These are phyloP conservation scores for Ogataea zsoltii DNA, from an alignment of 805 yeast species.

Conservation along the genomic window DNA sequence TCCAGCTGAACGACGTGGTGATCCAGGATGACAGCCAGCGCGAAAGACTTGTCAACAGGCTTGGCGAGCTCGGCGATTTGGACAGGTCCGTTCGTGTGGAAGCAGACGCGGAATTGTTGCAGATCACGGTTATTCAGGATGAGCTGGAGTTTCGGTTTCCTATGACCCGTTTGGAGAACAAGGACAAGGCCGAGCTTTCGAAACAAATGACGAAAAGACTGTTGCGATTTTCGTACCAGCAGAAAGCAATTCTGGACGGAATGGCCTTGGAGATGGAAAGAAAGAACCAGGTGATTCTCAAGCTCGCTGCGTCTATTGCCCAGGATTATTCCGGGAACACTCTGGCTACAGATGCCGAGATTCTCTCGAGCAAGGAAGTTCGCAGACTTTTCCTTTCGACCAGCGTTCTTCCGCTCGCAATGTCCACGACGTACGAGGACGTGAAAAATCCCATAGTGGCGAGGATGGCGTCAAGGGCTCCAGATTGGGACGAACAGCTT, in stretches of 20 bases:
- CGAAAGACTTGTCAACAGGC: too few relatives aligned
- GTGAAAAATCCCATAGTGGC: constrained; percentile 2
- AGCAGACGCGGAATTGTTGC: neutral
- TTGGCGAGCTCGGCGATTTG: neutral
- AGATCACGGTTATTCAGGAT: neutral
- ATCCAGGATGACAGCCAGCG: constrained; percentile 7
- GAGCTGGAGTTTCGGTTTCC: constrained; percentile 19
- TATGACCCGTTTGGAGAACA: neutral
- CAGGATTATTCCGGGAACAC: constrained; percentile 23
- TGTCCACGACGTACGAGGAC: constrained; percentile 12
- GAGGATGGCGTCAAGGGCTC: too few relatives aligned
- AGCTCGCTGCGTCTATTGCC: constrained; percentile 22
- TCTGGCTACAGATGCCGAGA: constrained; percentile 18
- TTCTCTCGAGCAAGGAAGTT: constrained; percentile 19
- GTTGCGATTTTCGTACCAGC: constrained; percentile 12
- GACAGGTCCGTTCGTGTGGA: neutral
- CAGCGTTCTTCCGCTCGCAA: constrained; percentile 16
- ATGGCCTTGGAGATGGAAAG: constrained; percentile 17
- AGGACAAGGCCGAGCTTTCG: neutral
- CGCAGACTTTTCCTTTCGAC: constrained; percentile 18
- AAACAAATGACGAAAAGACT: constrained; percentile 5
- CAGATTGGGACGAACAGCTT: too few relatives aligned
- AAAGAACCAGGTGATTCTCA: constrained; percentile 25
- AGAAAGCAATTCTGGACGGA: constrained; percentile 11
- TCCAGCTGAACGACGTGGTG: constrained; percentile 13